Conservation (phyloP, 2,329 filamentous ascomycete genomes). For the Trichoderma afroharzianum region DNA sequence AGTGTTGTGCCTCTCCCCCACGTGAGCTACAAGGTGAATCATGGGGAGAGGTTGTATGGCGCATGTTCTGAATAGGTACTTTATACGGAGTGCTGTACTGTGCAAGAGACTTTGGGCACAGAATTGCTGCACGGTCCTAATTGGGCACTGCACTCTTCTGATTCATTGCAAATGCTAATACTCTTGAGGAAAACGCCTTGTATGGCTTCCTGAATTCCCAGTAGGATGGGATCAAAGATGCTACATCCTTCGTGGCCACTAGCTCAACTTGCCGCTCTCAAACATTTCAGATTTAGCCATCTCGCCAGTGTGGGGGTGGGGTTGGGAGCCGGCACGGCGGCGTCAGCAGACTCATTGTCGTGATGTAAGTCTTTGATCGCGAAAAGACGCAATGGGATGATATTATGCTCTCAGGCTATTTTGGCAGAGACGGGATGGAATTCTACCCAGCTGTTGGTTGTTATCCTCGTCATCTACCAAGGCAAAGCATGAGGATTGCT, state of each 20-base stretch:
- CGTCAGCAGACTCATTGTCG: constrained; percentile 11
- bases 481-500: background rate
- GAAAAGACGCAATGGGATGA: background rate
- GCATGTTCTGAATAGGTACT: background rate
- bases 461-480: background rate
- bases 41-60: background rate
- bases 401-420: background rate
- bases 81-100: background rate
- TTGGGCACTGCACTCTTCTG: background rate
- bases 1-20: background rate
- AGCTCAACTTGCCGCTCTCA: background rate
- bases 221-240: background rate
- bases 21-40: background rate
- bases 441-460: background rate
- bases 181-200: background rate
- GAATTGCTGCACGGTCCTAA: background rate
- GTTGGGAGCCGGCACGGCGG: background rate
- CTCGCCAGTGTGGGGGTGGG: constrained; percentile 9
- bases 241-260: background rate
- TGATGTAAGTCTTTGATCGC: constrained; percentile 5
- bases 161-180: background rate
- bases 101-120: background rate
- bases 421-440: background rate
- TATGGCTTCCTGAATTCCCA: background rate
- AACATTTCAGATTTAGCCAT: constrained; percentile 5